phyloP scores from a whole-genome alignment of 805 yeast genomes.

The Suhomyces faveliae region DNA sequence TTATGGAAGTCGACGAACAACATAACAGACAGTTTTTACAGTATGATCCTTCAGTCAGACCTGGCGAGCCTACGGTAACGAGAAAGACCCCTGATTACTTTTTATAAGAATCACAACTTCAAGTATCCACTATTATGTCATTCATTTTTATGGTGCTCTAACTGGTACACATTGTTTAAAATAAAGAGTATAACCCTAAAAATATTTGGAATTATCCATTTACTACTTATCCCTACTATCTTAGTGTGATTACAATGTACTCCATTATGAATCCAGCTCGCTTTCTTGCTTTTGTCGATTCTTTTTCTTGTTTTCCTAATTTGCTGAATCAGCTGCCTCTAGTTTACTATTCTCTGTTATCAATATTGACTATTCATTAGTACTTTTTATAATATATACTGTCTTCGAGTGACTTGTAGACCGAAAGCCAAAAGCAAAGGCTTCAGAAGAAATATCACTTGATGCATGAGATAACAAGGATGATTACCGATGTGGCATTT shows the following conservation, averaged over 20 bases:
- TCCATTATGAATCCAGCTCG: conserved; percentile 1
- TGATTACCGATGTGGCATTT: too few relatives aligned
- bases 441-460: too few relatives aligned
- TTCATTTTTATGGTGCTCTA: background rate
- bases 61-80: conserved; percentile 96
- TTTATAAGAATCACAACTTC: conserved; percentile 46
- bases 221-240: background rate
- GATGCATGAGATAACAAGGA: too few relatives aligned
- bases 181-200: too few relatives aligned
- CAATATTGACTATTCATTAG: conserved; percentile 3
- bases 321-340: background rate
- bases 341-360: conserved; percentile 3
- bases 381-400: conserved; percentile 4
- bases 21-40: conserved; percentile 89
- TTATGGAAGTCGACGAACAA: conserved; percentile 96
- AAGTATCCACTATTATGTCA: background rate
- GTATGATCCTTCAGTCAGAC: conserved; percentile 94
- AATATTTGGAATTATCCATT: background rate
- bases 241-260: background rate
- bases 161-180: background rate
- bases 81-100: conserved; percentile 97
- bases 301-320: conserved; percentile 1
- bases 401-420: background rate
- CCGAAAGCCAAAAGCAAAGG: too few relatives aligned
- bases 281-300: background rate